Evolutionary conservation across 768 basidiomycete genomes (phyloP), one percentile per base, ranked within the genome.

Genomic region (Collybia nuda): DNA sequence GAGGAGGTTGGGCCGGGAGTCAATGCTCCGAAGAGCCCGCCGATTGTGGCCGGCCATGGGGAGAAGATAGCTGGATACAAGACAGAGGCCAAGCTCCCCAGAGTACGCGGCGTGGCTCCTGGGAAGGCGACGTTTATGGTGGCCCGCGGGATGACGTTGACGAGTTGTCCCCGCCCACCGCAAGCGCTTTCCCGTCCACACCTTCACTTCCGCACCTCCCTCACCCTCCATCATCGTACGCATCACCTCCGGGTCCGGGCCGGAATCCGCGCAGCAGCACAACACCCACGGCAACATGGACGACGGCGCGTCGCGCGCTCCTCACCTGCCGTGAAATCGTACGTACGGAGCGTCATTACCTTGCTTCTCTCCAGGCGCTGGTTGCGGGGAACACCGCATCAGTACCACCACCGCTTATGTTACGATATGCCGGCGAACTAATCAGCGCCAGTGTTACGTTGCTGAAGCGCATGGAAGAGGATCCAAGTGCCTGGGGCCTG

Each of bases 401-500:
- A 5, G 67, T 67, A 1, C 71, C 73, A 15, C 72, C 78, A 8
- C 60, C 71, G 18, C 60, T 75, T 18, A 67, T 81, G 61, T 48
- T 67, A 14, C 51, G 67, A 15, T 70, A 79, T 50, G 60, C 77
- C 7, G 73, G 68, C 12, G 70, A 64, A 3, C 71, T 81, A 3
- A 56, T 78, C 29, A 47, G 56, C 6, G 75, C 67, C 3, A 78
- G 77, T 7, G 69, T 74, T 40, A 59, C 62, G 17, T 62, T 82
- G 41, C 55, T 77, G 6, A 59, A 58, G 42, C 60, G 60, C 8
- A 68, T 77, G 45, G 53, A 56, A 24, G 56, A 53, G 22, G 80
- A 82, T 39, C 78, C 79, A 2, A 79, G 77, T 17, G 76, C 76
- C 2, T 77, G 73, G 70, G 81, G 81, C 19, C 73, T 81, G 19